These are phyloP conservation scores for Claviceps sp. DNA, from an alignment of 2,329 filamentous ascomycete genomes.

Conservation along the genomic window DNA sequence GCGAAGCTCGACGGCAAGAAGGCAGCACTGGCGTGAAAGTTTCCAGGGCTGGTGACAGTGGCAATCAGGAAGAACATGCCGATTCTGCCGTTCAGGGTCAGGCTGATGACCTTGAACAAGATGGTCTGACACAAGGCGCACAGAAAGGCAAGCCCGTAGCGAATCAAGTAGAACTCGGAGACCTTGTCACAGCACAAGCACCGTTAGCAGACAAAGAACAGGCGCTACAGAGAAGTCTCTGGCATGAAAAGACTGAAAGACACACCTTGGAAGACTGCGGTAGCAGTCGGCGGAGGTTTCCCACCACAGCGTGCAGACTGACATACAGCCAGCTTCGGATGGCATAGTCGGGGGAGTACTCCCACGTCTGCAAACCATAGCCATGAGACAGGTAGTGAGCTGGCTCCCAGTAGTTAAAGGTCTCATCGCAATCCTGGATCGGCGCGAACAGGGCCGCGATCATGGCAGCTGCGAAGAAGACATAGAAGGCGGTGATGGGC, in stretches of 20 bases:
- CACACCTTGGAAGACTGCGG: constrained; percentile 46
- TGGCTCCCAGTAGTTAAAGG: constrained; percentile 98
- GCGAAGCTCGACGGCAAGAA: constrained; percentile 91
- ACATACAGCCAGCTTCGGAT: constrained; percentile 95
- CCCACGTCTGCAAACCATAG: constrained; percentile 94
- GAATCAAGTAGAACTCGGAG: constrained; percentile 77
- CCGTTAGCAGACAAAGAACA: not conserved
- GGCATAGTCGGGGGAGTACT: constrained; percentile 89
- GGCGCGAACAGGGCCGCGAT: constrained; percentile 72
- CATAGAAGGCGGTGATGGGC: constrained; percentile 65
- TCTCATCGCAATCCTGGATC: constrained; percentile 96
- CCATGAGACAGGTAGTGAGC: constrained; percentile 87
- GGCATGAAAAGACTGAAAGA: not conserved
- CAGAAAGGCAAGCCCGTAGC: constrained; percentile 56
- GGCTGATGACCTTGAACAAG: constrained; percentile 64
- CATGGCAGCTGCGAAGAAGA: constrained; percentile 61
- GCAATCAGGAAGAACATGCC: constrained; percentile 73
- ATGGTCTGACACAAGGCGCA: constrained; percentile 76
- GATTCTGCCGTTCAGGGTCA: constrained; percentile 67
- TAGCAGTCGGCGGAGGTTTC: constrained; percentile 50
- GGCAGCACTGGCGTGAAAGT: constrained; percentile 80
- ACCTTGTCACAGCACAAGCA: constrained; percentile 25
- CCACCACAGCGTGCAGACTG: constrained; percentile 60
- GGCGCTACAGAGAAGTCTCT: too few relatives aligned
- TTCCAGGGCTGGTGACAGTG: constrained; percentile 69